A percentile compares a stretch with the other conserved stretches of the same genome.
Evolutionary conservation across 768 basidiomycete genomes (phyloP).

Genomic region (Fomitopsis serialis): DNA sequence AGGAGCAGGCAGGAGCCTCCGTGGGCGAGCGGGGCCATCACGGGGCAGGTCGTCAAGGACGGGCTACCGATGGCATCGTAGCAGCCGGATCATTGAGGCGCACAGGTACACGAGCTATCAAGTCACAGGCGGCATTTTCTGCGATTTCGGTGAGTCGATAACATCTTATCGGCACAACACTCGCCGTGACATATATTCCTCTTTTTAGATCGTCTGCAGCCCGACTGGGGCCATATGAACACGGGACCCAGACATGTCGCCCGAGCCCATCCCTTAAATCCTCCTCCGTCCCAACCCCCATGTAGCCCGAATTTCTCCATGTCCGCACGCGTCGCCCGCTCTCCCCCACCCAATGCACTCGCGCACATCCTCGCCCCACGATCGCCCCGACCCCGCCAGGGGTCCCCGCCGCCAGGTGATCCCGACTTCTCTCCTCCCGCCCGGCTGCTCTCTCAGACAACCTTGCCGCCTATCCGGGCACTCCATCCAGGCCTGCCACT

Average conservation of each 20-base stretch:
- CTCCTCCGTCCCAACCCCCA: background rate
- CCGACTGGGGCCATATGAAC: slow-evolving; percentile 17
- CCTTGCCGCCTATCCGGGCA: slow-evolving; percentile 63
- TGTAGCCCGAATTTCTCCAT: background rate
- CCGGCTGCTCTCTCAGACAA: slow-evolving; percentile 18
- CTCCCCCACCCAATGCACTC: background rate
- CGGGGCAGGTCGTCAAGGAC: slow-evolving; percentile 19
- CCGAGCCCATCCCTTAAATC: slow-evolving; percentile 8
- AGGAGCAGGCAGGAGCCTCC: too few relatives aligned
- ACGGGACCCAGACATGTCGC: slow-evolving; percentile 16
- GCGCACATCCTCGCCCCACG: background rate
- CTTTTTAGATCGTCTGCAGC: slow-evolving; percentile 19
- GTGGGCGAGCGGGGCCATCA: slow-evolving; percentile 13
- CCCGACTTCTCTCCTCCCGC: background rate
- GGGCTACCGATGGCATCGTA: slow-evolving; percentile 15
- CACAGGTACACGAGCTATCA: slow-evolving; percentile 13
- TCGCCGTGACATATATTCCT: slow-evolving; percentile 6
- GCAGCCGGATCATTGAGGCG: slow-evolving; percentile 15
- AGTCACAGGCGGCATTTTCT: slow-evolving; percentile 14
- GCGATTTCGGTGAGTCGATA: slow-evolving; percentile 19
- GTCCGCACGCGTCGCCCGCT: background rate
- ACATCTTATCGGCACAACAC: slow-evolving; percentile 25
- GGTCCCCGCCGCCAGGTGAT: background rate
- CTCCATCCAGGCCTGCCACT: slow-evolving; percentile 61
- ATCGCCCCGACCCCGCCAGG: background rate